phyloP scores from a whole-genome alignment of 305 asterid genomes.

The Fraxinus velutina region DNA sequence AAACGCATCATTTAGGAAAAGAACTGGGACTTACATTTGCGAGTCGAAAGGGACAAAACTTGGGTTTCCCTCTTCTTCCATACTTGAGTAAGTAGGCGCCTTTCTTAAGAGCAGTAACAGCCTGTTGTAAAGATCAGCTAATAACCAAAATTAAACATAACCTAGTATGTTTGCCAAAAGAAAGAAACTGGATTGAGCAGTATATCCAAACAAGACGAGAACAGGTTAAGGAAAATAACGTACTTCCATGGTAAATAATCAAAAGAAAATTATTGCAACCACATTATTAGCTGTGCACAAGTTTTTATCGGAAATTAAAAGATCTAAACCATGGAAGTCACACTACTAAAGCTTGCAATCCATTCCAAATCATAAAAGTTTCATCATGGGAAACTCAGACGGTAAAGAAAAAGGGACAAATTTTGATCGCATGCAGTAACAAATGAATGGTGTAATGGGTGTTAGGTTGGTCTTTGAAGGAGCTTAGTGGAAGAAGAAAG shows the following conservation, averaged over 20 bases:
- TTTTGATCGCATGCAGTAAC: not conserved
- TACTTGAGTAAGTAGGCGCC: conserved; percentile 84
- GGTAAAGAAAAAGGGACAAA: not conserved
- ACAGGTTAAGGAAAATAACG: not conserved
- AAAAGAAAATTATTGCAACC: not conserved
- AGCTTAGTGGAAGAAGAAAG: not conserved
- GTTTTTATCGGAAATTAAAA: not conserved
- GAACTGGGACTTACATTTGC: conserved; percentile 58
- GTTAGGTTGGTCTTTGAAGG: not conserved
- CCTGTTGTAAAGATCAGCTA: conserved; percentile 50
- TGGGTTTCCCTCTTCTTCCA: conserved; percentile 91
- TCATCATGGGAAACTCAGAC: not conserved
- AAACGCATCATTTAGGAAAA: conserved; percentile 9
- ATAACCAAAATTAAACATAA: conserved; percentile 20
- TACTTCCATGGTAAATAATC: not conserved
- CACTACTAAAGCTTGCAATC: not conserved
- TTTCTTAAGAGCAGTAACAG: conserved; percentile 80
- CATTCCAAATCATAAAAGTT: not conserved
- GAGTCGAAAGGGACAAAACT: conserved; percentile 83
- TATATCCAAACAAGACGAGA: not conserved
- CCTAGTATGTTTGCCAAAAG: conserved; percentile 14
- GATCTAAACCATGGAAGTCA: not conserved
- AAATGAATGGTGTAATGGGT: not conserved
- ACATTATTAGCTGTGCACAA: not conserved
- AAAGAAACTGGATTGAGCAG: conserved; percentile 9